Evolutionary conservation across 192 early-diverging fungal genomes (phyloP).

Genomic region (Linnemannia elongata): DNA sequence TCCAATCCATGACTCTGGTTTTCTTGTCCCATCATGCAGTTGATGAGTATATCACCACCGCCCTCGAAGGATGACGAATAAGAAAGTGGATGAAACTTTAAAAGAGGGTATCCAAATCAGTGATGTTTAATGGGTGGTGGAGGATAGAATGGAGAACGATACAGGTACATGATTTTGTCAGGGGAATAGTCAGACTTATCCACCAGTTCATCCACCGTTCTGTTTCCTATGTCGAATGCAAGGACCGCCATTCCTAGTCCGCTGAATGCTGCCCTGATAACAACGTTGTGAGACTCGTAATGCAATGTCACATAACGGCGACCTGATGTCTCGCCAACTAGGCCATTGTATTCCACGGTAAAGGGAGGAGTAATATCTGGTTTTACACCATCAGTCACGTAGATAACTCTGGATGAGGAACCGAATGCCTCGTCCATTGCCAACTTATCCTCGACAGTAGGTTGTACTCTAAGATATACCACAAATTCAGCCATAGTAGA

Average conservation of each 20-base stretch:
- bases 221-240: not conserved
- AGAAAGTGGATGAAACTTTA: too few species aligned
- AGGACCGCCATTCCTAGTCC: not conserved
- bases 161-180: not conserved
- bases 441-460: not conserved
- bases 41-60: too few species aligned
- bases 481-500: not conserved
- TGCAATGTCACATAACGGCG: not conserved
- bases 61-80: too few species aligned
- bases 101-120: too few species aligned
- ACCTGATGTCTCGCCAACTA: not conserved
- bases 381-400: not conserved
- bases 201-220: not conserved
- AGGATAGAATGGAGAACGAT: too few species aligned
- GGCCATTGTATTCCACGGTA: not conserved
- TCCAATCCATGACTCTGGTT: too few species aligned
- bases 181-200: not conserved
- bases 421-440: not conserved
- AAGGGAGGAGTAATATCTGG: not conserved
- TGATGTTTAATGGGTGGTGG: too few species aligned
- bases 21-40: too few species aligned
- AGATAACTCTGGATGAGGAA: not conserved
- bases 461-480: not conserved
- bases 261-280: not conserved
- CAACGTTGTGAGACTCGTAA: not conserved